Conservation (phyloP, 352 stramenopile species). For the Phytophthora megakarya region DNA sequence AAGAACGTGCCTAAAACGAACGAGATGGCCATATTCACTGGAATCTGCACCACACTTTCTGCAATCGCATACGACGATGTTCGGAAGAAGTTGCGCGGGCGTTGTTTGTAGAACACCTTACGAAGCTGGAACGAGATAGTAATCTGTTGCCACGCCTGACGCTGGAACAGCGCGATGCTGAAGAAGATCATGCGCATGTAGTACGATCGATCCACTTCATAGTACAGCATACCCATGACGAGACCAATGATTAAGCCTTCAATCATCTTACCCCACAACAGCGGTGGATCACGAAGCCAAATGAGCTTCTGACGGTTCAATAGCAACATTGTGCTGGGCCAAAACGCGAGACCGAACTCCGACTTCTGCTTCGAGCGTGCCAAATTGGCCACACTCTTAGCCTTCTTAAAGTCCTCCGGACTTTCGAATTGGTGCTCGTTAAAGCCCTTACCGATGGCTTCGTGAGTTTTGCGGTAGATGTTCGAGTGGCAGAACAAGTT, state of each 20-base stretch:
- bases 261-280: slow-evolving; percentile 48
- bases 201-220: slow-evolving; percentile 43
- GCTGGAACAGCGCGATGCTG: slow-evolving; percentile 50
- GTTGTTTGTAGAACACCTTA: slow-evolving; percentile 89
- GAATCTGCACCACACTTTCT: slow-evolving; percentile 47
- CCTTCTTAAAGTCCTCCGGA: slow-evolving; percentile 52
- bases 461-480: slow-evolving; percentile 53
- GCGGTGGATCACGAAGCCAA: slow-evolving; percentile 47
- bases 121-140: slow-evolving; percentile 74
- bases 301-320: slow-evolving; percentile 52
- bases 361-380: slow-evolving; percentile 49
- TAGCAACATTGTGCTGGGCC: slow-evolving; percentile 35
- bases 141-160: slow-evolving; percentile 65
- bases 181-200: slow-evolving; percentile 71
- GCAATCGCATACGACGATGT: slow-evolving; percentile 75
- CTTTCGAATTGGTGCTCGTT: slow-evolving; percentile 60
- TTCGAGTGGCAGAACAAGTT: slow-evolving; percentile 54
- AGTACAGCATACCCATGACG: slow-evolving; percentile 68
- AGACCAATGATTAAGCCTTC: slow-evolving; percentile 70
- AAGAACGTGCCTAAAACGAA: slow-evolving; percentile 79
- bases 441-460: slow-evolving; percentile 41
- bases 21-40: slow-evolving; percentile 62
- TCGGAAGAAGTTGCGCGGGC: slow-evolving; percentile 82
- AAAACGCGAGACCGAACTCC: slow-evolving; percentile 45
- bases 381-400: slow-evolving; percentile 45